Conservation (phyloP, 257 asterid genomes). For the Nicotiana undulata region DNA sequence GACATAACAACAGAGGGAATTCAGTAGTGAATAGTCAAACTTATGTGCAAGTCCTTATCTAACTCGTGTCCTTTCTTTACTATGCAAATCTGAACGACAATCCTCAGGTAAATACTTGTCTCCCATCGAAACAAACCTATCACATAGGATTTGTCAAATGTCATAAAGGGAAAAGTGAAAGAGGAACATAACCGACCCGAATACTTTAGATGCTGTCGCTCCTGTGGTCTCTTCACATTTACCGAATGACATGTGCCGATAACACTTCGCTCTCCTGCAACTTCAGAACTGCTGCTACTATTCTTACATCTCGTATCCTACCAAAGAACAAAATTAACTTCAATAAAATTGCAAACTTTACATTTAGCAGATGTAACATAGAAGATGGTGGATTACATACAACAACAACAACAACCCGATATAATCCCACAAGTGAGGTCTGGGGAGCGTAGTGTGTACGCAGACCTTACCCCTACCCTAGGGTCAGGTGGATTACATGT, state of each 20-base stretch:
- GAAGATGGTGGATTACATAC: background rate
- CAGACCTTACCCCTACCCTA: no score
- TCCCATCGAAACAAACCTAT: background rate
- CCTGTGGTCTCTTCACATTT: constrained; percentile 38
- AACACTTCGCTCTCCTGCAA: constrained; percentile 26
- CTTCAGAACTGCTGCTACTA: constrained; percentile 25
- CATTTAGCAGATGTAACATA: background rate
- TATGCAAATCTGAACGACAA: background rate
- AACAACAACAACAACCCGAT: no score
- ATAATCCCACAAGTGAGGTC: no score
- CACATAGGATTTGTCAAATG: background rate
- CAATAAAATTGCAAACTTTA: background rate
- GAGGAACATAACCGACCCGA: constrained; percentile 34
- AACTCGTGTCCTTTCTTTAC: background rate
- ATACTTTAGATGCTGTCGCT: constrained; percentile 32
- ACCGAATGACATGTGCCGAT: constrained; percentile 25
- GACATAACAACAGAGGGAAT: background rate
- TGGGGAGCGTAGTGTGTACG: no score
- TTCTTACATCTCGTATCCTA: constrained; percentile 46
- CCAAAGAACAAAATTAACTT: constrained; percentile 7
- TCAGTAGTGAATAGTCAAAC: background rate
- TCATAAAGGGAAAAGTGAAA: background rate
- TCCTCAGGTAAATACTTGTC: background rate
- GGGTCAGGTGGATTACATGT: background rate
- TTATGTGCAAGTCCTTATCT: background rate